phyloP scores from a whole-genome alignment of 495 filamentous ascomycete species.

The Mycothermus thermophilus region DNA sequence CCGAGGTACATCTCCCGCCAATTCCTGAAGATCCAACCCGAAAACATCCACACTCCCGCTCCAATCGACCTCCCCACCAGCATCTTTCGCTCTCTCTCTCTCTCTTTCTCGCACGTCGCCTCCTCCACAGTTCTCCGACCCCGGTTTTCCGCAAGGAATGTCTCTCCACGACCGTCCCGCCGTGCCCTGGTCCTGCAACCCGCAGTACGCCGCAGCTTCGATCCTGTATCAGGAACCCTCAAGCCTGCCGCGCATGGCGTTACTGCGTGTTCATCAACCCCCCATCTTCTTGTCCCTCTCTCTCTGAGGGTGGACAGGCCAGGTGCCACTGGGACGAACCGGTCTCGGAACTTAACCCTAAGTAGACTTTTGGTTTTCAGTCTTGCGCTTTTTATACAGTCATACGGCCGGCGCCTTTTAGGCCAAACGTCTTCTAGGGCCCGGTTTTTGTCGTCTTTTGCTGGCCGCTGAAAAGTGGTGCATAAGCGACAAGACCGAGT shows the following conservation, averaged over 20 bases:
- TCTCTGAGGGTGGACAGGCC: slow-evolving; percentile 9
- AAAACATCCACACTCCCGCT: slow-evolving; percentile 2
- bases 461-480: slow-evolving; percentile 36
- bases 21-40: slow-evolving; percentile 9
- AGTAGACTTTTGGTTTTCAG: slow-evolving; percentile 42
- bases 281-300: no score
- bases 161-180: no score
- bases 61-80: slow-evolving; percentile 3
- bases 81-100: slow-evolving; percentile 32
- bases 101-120: slow-evolving; percentile 42
- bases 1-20: slow-evolving; percentile 7
- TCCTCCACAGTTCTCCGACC: slow-evolving; percentile 54
- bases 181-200: slow-evolving; percentile 18
- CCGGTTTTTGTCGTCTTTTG: slow-evolving; percentile 4
- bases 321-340: slow-evolving; percentile 34
- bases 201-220: slow-evolving; percentile 27
- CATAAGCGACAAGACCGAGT: no score
- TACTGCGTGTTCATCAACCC: no score
- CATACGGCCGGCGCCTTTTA: slow-evolving; percentile 31
- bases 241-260: slow-evolving; percentile 23
- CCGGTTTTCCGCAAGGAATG: slow-evolving; percentile 52
- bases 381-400: slow-evolving; percentile 32
- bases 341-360: slow-evolving; percentile 73
- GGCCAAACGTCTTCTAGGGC: slow-evolving; percentile 10
- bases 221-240: slow-evolving; percentile 25